Evolutionary conservation across 176 grass and related monocot species (phyloP), one percentile per base, ranked within the genome.

Genomic region (Tillandsia fasciculata): DNA sequence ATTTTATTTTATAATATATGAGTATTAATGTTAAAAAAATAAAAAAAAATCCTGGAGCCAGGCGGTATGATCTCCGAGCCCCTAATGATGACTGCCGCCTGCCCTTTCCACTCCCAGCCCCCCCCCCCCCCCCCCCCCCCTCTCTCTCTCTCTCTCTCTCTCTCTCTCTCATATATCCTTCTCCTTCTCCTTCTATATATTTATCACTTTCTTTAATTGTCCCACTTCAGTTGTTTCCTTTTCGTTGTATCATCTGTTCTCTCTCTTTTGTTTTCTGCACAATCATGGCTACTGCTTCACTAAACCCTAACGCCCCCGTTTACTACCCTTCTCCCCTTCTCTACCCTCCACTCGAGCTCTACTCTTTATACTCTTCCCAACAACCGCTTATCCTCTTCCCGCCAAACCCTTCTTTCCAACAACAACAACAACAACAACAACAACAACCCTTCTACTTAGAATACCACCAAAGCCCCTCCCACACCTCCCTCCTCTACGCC

Each of bases 11-110:
- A 24, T 0, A 24, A 0, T 24, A 24, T 24, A 24, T 24, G 0
- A 24, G 24, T 24, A 24, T 24, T 24, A 24, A 0, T 24, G 0
- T 20, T 2, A 68, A 28, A 29, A 68, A n/a, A 9, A 28, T 12
- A 13, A 29, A 29, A 15, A 68, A 68, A 6, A 51, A 6, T 42
- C 6, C 29, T 0, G 29, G 33, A 42, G 33, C 4, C 4, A 42
- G 33, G 33, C 33, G 33, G 29, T 5, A 42, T 42, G 33, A 42
- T 42, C 33, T 42, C 33, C 33, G 33, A 42, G 33, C 33, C 56
- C 56, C 56, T 10, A 61, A 61, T 61, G 56, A 61, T 59, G 56
- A 42, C 56, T 61, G 56, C 56, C 56, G 56, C 56, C 56, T 59
- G n/a, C 56, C 56, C 9, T 61, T 20, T 20, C 56, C 22, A 61